Evolutionary conservation across 345 rosid species (phyloP).

Genomic region (Microthlaspi erraticum): DNA sequence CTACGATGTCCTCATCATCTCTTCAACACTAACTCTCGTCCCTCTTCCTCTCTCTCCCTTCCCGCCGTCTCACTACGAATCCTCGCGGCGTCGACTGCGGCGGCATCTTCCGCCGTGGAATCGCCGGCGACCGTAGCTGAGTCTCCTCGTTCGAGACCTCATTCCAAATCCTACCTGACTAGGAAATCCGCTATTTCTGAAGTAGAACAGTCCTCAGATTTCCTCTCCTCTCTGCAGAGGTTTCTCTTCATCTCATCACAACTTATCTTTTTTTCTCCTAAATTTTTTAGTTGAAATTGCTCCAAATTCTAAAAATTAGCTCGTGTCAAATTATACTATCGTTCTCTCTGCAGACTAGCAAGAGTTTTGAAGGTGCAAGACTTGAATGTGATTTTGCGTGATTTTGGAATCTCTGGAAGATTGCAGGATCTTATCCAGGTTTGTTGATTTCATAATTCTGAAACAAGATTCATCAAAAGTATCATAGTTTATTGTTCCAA

Average conservation of each 20-base stretch:
- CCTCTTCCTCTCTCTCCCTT: conserved; percentile 35
- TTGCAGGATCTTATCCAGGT: conserved; percentile 82
- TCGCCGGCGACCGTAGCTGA: conserved; percentile 34
- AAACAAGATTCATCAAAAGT: background rate
- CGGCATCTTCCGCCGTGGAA: conserved; percentile 35
- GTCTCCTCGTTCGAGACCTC: conserved; percentile 44
- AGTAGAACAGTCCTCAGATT: conserved; percentile 63
- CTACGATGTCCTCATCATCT: conserved; percentile 37
- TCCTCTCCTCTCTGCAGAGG: conserved; percentile 66
- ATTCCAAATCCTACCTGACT: conserved; percentile 57
- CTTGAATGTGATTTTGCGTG: conserved; percentile 70
- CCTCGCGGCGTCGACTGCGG: conserved; percentile 2
- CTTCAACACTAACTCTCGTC: conserved; percentile 41
- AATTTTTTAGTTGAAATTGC: background rate
- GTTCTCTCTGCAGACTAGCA: conserved; percentile 53
- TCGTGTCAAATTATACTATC: no score
- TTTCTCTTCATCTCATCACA: conserved; percentile 18
- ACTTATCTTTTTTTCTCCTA: background rate
- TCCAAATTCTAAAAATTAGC: background rate
- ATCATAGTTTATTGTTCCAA: background rate
- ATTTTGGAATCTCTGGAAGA: conserved; percentile 68
- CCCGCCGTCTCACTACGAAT: conserved; percentile 26
- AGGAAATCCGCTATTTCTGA: conserved; percentile 73
- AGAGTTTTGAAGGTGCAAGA: conserved; percentile 77
- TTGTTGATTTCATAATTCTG: background rate